Base-by-base conservation (phyloP, 2,329 filamentous ascomycete species). In the Cryphonectria nitschkei region DNA sequence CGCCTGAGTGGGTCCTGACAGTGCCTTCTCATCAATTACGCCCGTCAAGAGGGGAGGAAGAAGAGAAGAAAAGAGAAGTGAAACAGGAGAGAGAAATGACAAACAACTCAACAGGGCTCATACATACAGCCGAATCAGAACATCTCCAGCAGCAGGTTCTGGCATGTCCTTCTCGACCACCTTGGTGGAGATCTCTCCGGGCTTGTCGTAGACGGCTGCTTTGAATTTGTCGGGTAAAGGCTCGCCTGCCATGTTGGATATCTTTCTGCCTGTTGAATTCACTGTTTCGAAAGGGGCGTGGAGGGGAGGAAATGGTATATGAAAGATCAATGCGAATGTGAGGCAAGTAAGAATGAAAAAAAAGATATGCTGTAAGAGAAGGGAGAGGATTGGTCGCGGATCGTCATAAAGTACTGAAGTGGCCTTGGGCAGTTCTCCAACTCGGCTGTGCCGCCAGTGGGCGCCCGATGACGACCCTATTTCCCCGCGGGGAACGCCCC, bases 1-100 rank as follows among this genome's bases (percentile, higher is more conserved):
- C 74, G 26, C 74, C 74, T 2, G 74, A 74, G 67, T 75, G 74
- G 22, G 74, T 75, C 22, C 74, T 69, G 26, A 11, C 16, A n/a
- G 46, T 1, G 67, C 46, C 11, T 7, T 34, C 13, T 43, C 9
- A 22, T 63, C 34, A 37, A 22, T 39, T n/a, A 22, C 34, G 41
- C 16, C 60, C 16, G 22, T 56, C n/a, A 26, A 29, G n/a, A 26
- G 50, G 11, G n/a, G 46, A 50, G 2, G 19, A 50, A 50, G 19
- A 11, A 7, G 9, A 11, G 1, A 11, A 6, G 6, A 1, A 11
- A 39, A 11, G 37, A 11, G 8, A 11, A 26, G 26, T 39, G 8
- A 34, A 34, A 6, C 3, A 34, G 34, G 34, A 34, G 26, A 26
- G 26, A 34, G 34, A 34, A 34, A 34, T 3, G 34, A 6, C 26